Conservation (phyloP, 345 rosid species). For the Euclidium syriacum region DNA sequence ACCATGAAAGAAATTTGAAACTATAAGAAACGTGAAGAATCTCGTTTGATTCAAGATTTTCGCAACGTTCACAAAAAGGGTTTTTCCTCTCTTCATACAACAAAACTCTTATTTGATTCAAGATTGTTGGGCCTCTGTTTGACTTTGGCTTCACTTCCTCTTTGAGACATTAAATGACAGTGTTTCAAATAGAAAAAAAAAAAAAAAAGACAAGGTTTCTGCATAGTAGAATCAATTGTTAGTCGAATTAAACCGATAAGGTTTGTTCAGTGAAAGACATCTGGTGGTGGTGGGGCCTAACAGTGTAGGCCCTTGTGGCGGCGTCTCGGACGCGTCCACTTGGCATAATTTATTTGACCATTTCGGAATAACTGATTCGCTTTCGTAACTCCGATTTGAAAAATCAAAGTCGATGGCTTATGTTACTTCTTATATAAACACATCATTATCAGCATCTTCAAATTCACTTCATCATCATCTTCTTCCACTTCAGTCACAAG, state of each 20-base stretch:
- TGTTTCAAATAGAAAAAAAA: neutral
- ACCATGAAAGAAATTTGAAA: no score
- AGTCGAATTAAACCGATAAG: neutral
- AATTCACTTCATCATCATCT: neutral
- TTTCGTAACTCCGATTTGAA: neutral
- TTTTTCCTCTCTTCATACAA: no score
- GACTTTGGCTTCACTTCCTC: no score
- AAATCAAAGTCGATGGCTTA: constrained; percentile 21
- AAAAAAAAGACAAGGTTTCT: neutral
- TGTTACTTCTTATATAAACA: constrained; percentile 11
- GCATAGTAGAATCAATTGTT: neutral
- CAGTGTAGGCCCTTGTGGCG: neutral
- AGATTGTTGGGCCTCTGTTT: no score
- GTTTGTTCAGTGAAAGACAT: constrained; percentile 3
- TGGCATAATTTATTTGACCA: constrained; percentile 27
- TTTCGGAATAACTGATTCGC: neutral
- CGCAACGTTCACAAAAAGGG: no score
- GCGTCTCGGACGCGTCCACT: constrained; percentile 21
- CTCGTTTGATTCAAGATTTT: no score
- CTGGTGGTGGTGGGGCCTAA: no score
- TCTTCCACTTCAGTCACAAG: neutral
- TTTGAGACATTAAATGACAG: neutral
- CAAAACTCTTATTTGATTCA: no score
- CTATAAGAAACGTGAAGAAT: no score
- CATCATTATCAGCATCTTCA: neutral